Conservation (phyloP, 108 stramenopile genomes). For the Epithemia pelagica region DNA sequence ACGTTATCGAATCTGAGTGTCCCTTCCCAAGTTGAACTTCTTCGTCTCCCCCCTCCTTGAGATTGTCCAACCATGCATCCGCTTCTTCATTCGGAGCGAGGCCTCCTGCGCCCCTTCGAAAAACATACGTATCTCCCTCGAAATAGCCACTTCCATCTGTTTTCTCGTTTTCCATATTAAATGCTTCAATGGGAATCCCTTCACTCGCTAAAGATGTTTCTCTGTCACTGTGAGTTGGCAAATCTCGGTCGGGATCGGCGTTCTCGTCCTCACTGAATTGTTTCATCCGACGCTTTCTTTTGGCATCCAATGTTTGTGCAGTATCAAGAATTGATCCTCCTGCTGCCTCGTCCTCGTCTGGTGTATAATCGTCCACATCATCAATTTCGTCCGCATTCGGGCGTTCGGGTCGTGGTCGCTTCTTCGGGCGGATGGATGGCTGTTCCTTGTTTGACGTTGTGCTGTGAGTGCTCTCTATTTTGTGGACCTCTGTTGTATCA, state of each 20-base stretch:
- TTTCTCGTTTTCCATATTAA: conserved; percentile 74
- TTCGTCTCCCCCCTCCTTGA: conserved; percentile 27
- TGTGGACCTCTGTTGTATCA: background rate
- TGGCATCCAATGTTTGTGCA: conserved; percentile 24
- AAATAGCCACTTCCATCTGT: conserved; percentile 78
- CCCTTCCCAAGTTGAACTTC: conserved; percentile 16
- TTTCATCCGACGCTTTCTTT: conserved; percentile 23
- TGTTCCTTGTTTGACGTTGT: too few species aligned
- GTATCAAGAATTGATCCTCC: conserved; percentile 14
- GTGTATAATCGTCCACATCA: conserved; percentile 37
- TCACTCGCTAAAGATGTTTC: conserved; percentile 34
- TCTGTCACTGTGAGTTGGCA: conserved; percentile 17
- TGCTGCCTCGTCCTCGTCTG: conserved; percentile 20
- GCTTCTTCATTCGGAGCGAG: conserved; percentile 45
- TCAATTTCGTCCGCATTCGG: conserved; percentile 36
- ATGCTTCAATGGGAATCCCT: conserved; percentile 59
- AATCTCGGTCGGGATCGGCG: conserved; percentile 1
- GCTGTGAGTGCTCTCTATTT: too few species aligned
- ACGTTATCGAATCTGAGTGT: background rate
- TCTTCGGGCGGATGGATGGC: background rate
- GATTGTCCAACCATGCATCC: conserved; percentile 75
- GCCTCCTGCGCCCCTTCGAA: conserved; percentile 31
- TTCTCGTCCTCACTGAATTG: conserved; percentile 4
- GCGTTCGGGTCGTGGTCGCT: conserved; percentile 2
- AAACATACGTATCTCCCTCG: conserved; percentile 82